Conservation (phyloP, 805 yeast genomes). For the Yarrowia sp. region DNA sequence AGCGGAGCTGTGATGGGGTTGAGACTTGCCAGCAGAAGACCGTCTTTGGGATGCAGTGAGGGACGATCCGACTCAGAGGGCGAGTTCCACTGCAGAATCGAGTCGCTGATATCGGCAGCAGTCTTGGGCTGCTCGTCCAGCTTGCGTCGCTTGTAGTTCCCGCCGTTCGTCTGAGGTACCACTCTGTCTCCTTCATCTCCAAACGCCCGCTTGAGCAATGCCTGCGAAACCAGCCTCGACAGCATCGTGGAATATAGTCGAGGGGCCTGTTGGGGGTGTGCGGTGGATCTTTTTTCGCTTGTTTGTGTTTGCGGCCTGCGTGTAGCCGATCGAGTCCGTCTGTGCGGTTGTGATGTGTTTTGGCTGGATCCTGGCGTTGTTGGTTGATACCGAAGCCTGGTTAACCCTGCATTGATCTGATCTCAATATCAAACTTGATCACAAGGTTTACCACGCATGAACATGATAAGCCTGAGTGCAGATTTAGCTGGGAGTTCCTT, state of each 20-base stretch:
- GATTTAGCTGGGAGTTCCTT: background rate
- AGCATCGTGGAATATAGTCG: background rate
- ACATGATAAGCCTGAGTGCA: slow-evolving; percentile 13
- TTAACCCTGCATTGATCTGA: slow-evolving; percentile 24
- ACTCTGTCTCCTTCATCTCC: background rate
- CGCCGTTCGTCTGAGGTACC: background rate
- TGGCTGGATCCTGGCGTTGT: background rate
- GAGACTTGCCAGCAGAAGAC: background rate
- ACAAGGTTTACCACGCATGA: slow-evolving; percentile 20
- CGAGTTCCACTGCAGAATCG: background rate
- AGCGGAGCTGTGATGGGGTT: slow-evolving; percentile 35
- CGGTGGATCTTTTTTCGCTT: too few species aligned
- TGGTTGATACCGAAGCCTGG: background rate
- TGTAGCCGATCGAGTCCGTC: too few species aligned
- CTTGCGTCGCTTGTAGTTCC: background rate
- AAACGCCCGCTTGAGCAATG: background rate
- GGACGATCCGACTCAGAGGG: slow-evolving; percentile 20
- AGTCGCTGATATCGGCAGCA: slow-evolving; percentile 1
- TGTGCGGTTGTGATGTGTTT: too few species aligned
- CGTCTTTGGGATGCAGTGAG: slow-evolving; percentile 26
- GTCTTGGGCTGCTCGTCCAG: background rate
- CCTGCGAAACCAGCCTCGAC: slow-evolving; percentile 1
- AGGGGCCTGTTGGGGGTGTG: background rate
- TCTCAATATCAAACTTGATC: slow-evolving; percentile 22
- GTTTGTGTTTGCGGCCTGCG: background rate